Conservation (phyloP, 148 eudicot genomes). For the Polygonum maritimum region DNA sequence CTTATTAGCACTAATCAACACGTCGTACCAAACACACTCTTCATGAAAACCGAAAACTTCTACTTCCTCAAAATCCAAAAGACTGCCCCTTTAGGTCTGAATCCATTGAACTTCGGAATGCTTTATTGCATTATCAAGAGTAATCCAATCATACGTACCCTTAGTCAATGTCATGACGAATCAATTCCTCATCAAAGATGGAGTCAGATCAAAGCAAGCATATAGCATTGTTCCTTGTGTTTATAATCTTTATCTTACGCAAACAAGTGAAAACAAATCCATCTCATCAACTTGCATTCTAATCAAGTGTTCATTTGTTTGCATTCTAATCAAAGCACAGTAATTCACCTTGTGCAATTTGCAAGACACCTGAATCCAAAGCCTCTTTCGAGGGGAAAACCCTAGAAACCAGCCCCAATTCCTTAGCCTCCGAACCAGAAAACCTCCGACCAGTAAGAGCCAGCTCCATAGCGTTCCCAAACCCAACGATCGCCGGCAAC, state of each 20-base stretch:
- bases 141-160: too few species aligned
- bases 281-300: background rate
- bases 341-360: constrained; percentile 54
- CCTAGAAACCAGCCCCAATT: constrained; percentile 56
- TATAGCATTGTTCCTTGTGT: background rate
- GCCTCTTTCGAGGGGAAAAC: constrained; percentile 42
- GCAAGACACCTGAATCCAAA: constrained; percentile 41
- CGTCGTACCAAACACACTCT: background rate
- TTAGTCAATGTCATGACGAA: background rate
- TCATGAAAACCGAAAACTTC: background rate
- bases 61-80: background rate
- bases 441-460: constrained; percentile 69
- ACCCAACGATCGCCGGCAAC: constrained; percentile 70
- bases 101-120: too few species aligned
- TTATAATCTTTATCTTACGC: background rate
- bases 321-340: background rate
- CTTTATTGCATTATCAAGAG: too few species aligned
- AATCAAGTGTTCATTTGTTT: background rate
- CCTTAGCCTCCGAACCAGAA: constrained; percentile 54
- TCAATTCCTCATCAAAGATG: background rate
- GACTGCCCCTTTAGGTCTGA: background rate
- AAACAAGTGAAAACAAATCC: background rate
- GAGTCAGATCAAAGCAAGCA: background rate
- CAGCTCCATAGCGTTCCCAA: constrained; percentile 76
- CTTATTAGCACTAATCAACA: background rate